Percentiles rank a stretch among this genome's conserved stretches.
Evolutionary conservation across 176 grass and related monocot species (phyloP).

Genomic region (Aegilops tauschii): DNA sequence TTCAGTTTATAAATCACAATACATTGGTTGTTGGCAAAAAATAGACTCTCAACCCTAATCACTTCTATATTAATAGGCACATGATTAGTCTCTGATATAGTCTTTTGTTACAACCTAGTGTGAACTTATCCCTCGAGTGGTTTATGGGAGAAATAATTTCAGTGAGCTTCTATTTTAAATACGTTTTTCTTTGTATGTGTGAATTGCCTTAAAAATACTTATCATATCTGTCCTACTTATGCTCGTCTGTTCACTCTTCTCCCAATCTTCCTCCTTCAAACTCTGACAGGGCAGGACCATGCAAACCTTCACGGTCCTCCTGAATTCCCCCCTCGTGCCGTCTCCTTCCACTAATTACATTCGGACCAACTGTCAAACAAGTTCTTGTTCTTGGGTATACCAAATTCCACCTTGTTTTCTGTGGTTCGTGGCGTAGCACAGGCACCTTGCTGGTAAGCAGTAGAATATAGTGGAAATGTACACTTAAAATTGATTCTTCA

Average conservation of each 20-base stretch:
- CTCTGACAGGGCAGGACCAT: too few species aligned
- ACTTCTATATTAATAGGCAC: not conserved
- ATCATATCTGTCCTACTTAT: not conserved
- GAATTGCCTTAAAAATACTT: not conserved
- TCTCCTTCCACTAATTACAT: too few species aligned
- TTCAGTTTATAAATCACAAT: not conserved
- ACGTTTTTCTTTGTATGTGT: not conserved
- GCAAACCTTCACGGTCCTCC: too few species aligned
- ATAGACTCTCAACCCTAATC: not conserved
- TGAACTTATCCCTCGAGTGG: not conserved
- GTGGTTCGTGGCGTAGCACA: too few species aligned
- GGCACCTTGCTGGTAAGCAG: too few species aligned
- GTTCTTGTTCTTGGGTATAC: too few species aligned
- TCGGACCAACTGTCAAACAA: too few species aligned
- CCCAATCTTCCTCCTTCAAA: too few species aligned
- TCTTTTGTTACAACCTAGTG: not conserved
- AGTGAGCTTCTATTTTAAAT: not conserved
- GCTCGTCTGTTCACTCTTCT: too few species aligned
- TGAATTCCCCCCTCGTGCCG: too few species aligned
- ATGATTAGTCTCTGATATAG: not conserved
- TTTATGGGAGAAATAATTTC: not conserved
- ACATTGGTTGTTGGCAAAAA: not conserved
- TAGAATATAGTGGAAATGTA: not conserved
- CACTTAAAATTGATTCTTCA: conserved; percentile 23
- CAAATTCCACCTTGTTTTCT: too few species aligned